Base-by-base conservation (phyloP, 257 asterid species). In the Plantago elongata region DNA sequence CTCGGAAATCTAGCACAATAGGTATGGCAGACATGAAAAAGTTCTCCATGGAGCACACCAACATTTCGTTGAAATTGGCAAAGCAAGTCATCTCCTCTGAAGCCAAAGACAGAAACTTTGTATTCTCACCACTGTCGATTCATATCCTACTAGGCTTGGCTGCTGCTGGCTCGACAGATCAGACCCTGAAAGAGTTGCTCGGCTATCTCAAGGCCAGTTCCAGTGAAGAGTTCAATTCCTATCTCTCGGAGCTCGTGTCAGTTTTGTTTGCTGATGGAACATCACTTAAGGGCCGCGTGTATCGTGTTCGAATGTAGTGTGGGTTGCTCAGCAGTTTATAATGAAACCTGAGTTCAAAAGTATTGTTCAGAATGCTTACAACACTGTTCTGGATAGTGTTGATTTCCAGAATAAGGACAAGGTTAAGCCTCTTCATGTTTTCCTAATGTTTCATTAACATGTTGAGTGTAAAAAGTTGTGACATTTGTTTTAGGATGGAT, bases 61-160 rank as follows among this genome's bases (percentile, higher is more conserved):
- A 34, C 40, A 7, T 34, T 34, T 34, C 40, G 8, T 34, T 34
- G 40, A 34, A 34, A 7, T 34, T 34, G 40, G 40, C 40, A 34
- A 34, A 34, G 40, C 40, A 34, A 34, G 63, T 80, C 51, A 72
- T 79, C 69, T 59, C 83, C 63, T 62, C 72, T 47, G 52, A 72
- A 27, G 66, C 72, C 69, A 75, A 76, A 14, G 70, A 43, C 16
- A 17, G 38, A 49, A 80, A 83, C 74, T 30, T 78, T 45, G 76
- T 78, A 11, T 74, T 83, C 67, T 83, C 84, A 34, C 90, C 87
- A 11, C 51, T 78, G 51, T 83, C 90, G 46, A 70, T 83, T 66
- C 81, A 79, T 71, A 82, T 69, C 7, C 79, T 73, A 3, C 38
- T 82, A 68, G 77, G 69, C 38, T 54, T 79, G 75, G 69, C 72